Evolutionary conservation across 257 asterid genomes (phyloP).

Genomic region (Nicotiana paniculata): DNA sequence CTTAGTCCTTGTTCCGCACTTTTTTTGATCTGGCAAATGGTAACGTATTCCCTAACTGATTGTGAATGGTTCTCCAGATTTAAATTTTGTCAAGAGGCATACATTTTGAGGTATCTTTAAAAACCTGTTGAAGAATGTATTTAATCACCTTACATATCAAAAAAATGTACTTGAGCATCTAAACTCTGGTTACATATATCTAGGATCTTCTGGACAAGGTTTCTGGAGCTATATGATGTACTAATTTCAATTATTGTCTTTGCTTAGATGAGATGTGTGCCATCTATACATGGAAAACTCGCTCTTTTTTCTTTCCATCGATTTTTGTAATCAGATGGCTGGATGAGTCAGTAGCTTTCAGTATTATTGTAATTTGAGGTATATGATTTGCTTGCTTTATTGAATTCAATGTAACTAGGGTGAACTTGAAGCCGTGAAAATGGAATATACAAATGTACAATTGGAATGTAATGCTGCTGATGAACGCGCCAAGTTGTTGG

Average conservation of each 20-base stretch:
- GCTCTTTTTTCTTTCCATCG: not conserved
- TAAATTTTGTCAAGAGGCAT: not conserved
- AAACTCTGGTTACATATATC: not conserved
- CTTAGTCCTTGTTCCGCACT: not conserved
- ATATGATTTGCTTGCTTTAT: not conserved
- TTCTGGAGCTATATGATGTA: conserved; percentile 1
- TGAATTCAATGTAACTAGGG: conserved; percentile 35
- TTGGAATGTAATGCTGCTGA: conserved; percentile 97
- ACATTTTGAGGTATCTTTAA: not conserved
- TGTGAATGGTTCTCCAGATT: not conserved
- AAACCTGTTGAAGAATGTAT: not conserved
- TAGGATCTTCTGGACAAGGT: not conserved
- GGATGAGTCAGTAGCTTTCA: not conserved
- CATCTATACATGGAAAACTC: not conserved
- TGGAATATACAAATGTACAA: conserved; percentile 69
- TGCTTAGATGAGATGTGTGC: not conserved
- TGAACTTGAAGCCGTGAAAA: conserved; percentile 73
- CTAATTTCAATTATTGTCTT: not conserved
- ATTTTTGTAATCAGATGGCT: not conserved
- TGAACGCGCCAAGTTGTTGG: conserved; percentile 89
- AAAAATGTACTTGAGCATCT: not conserved
- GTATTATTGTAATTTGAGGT: not conserved
- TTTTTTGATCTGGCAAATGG: conserved; percentile 1
- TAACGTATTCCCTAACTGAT: not conserved
- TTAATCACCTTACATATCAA: not conserved